A percentile compares a stretch with the other conserved stretches of the same genome.
These are phyloP conservation scores for Pseudonectria foliicola DNA, from an alignment of 2,329 filamentous ascomycete genomes.

Conservation along the genomic window DNA sequence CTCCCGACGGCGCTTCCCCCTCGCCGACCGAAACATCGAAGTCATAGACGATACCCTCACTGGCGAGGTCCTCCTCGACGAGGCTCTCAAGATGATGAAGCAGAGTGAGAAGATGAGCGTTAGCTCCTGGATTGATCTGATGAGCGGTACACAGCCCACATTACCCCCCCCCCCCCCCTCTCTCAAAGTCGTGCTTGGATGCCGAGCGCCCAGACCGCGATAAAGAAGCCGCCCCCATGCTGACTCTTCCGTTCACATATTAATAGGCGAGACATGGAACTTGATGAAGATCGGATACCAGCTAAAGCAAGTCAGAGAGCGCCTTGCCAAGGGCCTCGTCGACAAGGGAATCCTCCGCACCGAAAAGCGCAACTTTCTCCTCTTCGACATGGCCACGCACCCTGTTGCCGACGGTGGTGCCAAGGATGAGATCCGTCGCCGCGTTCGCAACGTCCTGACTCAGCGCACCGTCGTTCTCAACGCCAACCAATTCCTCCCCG, in stretches of 20 bases:
- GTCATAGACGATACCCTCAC: slow-evolving; percentile 95
- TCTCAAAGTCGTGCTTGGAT: neutral
- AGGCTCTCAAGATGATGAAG: slow-evolving; percentile 99
- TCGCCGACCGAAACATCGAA: slow-evolving; percentile 91
- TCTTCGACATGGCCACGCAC: slow-evolving; percentile 99
- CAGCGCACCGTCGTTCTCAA: slow-evolving; percentile 90
- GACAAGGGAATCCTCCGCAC: slow-evolving; percentile 98
- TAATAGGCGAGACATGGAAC: slow-evolving; percentile 96
- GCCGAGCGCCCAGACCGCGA: no score
- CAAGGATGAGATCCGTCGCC: slow-evolving; percentile 92
- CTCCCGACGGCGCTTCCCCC: slow-evolving; percentile 80
- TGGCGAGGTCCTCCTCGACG: slow-evolving; percentile 92
- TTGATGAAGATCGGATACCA: slow-evolving; percentile 99
- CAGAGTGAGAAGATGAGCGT: slow-evolving; percentile 99
- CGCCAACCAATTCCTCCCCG: slow-evolving; percentile 80
- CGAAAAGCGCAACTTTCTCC: slow-evolving; percentile 97
- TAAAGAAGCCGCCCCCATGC: slow-evolving; percentile 1
- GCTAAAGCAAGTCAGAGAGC: slow-evolving; percentile 97
- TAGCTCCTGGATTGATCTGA: slow-evolving; percentile 95
- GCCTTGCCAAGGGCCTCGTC: slow-evolving; percentile 91
- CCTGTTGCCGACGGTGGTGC: slow-evolving; percentile 93
- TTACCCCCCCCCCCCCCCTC: slow-evolving; percentile 7
- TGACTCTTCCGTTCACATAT: slow-evolving; percentile 14
- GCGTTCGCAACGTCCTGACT: slow-evolving; percentile 86
- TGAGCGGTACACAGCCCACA: slow-evolving; percentile 69